A percentile compares a stretch with the other conserved stretches of the same genome.
Conservation (phyloP, 2,329 filamentous ascomycete species). For the Trichoderma oligosporum region DNA sequence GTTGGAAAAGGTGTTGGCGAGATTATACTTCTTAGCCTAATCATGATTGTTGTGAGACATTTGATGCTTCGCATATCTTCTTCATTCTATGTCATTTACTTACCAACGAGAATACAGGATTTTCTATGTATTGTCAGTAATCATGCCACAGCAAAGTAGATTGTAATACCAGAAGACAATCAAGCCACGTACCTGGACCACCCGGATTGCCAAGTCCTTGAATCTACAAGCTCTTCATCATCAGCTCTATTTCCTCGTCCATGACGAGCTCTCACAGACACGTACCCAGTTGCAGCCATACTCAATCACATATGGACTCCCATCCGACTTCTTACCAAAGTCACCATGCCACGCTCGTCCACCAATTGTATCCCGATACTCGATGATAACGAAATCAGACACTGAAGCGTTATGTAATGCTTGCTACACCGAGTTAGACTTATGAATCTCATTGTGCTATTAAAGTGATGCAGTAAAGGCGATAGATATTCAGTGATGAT, state of each 20-base stretch:
- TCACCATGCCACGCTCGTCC: slow-evolving; percentile 56
- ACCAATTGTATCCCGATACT: slow-evolving; percentile 59
- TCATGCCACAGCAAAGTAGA: too few relatives aligned
- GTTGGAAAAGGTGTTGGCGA: slow-evolving; percentile 56
- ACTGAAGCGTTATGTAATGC: slow-evolving; percentile 58
- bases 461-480: not conserved
- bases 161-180: too few relatives aligned
- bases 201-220: slow-evolving; percentile 26
- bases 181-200: slow-evolving; percentile 23
- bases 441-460: not conserved
- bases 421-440: slow-evolving; percentile 36
- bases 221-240: slow-evolving; percentile 21
- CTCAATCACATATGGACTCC: slow-evolving; percentile 56
- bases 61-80: not conserved
- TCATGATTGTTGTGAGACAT: not conserved
- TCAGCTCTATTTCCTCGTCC: slow-evolving; percentile 22
- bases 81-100: not conserved
- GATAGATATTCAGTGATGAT: not conserved
- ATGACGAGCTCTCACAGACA: slow-evolving; percentile 20
- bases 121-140: slow-evolving; percentile 36
- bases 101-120: slow-evolving; percentile 58
- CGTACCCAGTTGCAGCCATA: slow-evolving; percentile 63
- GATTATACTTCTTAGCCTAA: slow-evolving; percentile 52
- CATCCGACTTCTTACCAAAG: slow-evolving; percentile 50
- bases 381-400: slow-evolving; percentile 61